These are phyloP conservation scores for Ramalina intermedia DNA, from an alignment of 495 filamentous ascomycete species.

Conservation along the genomic window DNA sequence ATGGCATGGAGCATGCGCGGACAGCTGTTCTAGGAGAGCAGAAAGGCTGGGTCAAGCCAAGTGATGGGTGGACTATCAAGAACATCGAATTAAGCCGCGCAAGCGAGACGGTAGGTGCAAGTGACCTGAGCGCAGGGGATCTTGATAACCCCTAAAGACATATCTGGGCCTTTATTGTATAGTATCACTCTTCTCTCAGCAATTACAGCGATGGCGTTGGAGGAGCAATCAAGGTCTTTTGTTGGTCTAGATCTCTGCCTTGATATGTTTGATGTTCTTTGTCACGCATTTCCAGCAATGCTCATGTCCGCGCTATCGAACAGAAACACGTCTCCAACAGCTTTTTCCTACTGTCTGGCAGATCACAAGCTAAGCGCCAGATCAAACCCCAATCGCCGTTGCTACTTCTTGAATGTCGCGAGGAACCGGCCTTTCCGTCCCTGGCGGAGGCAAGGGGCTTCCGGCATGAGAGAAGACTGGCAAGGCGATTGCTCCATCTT, in stretches of 20 bases:
- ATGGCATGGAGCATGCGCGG: conserved; percentile 41
- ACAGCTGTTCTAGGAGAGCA: conserved; percentile 72
- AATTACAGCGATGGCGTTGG: conserved; percentile 8
- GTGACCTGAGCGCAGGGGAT: conserved; percentile 3
- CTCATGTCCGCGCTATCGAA: conserved; percentile 26
- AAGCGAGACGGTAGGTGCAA: conserved; percentile 2
- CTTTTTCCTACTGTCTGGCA: conserved; percentile 21
- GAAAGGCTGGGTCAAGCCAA: conserved; percentile 52
- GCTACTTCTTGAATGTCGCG: background rate
- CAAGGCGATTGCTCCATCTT: conserved; percentile 21
- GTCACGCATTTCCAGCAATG: background rate
- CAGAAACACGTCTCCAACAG: conserved; percentile 30
- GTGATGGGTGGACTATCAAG: conserved; percentile 31
- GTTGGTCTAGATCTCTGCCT: background rate
- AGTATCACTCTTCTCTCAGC: conserved; percentile 10
- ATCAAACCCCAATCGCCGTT: conserved; percentile 13
- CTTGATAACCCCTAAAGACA: background rate
- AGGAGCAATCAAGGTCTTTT: background rate
- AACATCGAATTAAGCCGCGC: conserved; percentile 26
- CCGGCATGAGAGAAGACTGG: conserved; percentile 5
- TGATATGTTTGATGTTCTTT: background rate
- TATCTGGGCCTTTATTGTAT: background rate
- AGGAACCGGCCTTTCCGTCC: conserved; percentile 3
- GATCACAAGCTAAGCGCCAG: conserved; percentile 37
- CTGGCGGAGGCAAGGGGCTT: conserved; percentile 10